phyloP scores from a whole-genome alignment of 192 early-diverging fungal species.

The Podila epicladia region DNA sequence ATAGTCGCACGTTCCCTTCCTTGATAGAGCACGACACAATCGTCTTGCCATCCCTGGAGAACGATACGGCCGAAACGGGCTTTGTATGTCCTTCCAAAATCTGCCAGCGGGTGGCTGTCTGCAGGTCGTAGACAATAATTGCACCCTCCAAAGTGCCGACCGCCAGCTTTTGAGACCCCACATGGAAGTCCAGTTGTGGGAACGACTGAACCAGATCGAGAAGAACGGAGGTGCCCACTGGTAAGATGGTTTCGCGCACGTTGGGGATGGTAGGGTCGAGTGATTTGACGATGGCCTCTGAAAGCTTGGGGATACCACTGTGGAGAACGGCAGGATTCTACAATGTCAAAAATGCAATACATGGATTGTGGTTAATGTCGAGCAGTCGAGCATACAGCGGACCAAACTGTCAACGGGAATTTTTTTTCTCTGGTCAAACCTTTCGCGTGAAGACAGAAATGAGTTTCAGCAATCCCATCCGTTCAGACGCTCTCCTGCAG shows the following conservation, averaged over 20 bases:
- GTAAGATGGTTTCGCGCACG: conserved; percentile 75
- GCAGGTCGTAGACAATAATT: conserved; percentile 81
- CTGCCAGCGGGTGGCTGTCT: conserved; percentile 80
- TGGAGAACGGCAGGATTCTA: conserved; percentile 78
- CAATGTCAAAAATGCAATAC: not conserved
- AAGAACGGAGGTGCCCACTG: conserved; percentile 63
- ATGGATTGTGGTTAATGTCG: no score
- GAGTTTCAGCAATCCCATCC: conserved; percentile 68
- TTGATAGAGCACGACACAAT: conserved; percentile 76
- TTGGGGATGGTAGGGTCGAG: conserved; percentile 82
- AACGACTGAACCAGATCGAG: conserved; percentile 73
- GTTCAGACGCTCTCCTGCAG: conserved; percentile 67
- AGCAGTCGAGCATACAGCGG: no score
- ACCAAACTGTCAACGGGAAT: not conserved
- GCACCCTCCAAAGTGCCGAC: conserved; percentile 82
- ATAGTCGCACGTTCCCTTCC: conserved; percentile 77
- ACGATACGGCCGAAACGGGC: conserved; percentile 73
- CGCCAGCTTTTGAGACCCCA: conserved; percentile 75
- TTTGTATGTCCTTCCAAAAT: conserved; percentile 82
- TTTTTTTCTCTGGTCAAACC: conserved; percentile 41
- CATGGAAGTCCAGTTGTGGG: conserved; percentile 80
- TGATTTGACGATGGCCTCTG: conserved; percentile 84
- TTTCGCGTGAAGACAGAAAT: conserved; percentile 80
- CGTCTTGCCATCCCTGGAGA: conserved; percentile 82
- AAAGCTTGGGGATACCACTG: conserved; percentile 66